Base-by-base conservation (phyloP, 768 basidiomycete species). In the Suillus alpinus region DNA sequence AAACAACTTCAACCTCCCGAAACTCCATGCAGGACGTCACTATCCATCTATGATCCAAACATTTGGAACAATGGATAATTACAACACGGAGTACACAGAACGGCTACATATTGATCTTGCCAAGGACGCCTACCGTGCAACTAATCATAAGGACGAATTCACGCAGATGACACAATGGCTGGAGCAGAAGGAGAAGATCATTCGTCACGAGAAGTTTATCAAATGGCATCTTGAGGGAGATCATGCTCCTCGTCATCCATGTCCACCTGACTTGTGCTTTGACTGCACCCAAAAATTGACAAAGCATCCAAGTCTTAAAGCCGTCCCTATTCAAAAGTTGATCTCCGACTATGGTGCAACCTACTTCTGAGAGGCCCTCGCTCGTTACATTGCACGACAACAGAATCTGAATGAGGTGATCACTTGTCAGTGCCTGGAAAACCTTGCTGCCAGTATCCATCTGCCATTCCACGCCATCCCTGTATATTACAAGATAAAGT, bases 111-210 rank as follows among this genome's bases (percentile, higher is more conserved):
- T 80, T 51, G 75, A 80, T 57, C 65, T 73, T 20, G 60, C 36
- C 65, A 79, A 79, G 53, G 44, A 64, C 10, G 65, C 76, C 2
- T 78, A 81, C 57, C 47, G 46, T 16, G 68, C 75, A 9, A 75
- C 73, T 2, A 81, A 78, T 62, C 62, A 61, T 16, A 72, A 71
- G 31, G 75, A 80, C n/a, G 69, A 77, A 55, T 74, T 66, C 20
- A 23, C 59, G 5, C 78, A 79, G 60, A 80, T 80, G 79, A 75
- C 74, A 6, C 13, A 50, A 2, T 78, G 76, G 76, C 66, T 80
- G 1, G 68, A 76, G 46, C 67, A 69, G 0, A 60, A 64, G 49
- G 76, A 78, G 63, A 73, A 76, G 58, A 59, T 77, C 18, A 41
- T 64, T 26, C 65, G 43, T 1, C 69, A 67, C 61, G 61, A 65